A percentile compares a stretch with the other conserved stretches of the same genome.
phyloP scores from a whole-genome alignment of 2,329 filamentous ascomycete genomes.

The Beauveria brongniartii region DNA sequence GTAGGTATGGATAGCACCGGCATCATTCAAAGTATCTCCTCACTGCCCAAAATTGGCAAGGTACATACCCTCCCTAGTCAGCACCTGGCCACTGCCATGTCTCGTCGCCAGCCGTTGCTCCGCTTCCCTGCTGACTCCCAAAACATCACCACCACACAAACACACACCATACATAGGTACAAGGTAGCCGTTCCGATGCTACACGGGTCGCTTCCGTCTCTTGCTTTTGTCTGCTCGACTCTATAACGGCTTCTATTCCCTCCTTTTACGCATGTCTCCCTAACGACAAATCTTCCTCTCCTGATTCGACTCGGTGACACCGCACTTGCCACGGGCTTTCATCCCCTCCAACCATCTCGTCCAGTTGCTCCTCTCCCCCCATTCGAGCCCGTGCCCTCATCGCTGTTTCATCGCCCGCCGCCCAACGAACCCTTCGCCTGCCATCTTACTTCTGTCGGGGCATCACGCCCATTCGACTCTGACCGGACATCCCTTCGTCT shows the following conservation, averaged over 20 bases:
- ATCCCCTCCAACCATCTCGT: neutral
- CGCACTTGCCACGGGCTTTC: neutral
- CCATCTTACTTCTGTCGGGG: neutral
- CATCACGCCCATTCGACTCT: neutral
- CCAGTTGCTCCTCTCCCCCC: neutral
- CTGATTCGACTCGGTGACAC: neutral
- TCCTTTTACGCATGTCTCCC: neutral
- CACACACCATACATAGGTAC: neutral
- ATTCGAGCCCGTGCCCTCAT: neutral
- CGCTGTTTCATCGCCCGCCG: constrained; percentile 1
- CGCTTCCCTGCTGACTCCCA: constrained; percentile 8
- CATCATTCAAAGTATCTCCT: no score
- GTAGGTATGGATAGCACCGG: no score
- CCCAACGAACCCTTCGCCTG: neutral
- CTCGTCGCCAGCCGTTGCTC: neutral
- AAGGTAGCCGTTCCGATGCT: neutral
- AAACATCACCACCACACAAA: constrained; percentile 5
- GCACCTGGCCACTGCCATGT: neutral
- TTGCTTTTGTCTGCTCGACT: neutral
- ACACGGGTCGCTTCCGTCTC: neutral
- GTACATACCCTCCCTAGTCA: neutral
- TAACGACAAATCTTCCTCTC: neutral
- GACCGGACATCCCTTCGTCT: neutral
- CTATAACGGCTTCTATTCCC: neutral
- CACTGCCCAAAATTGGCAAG: no score